These are phyloP conservation scores for Rhizopus stolonifer DNA, from an alignment of 371 early-diverging fungal genomes.

Conservation along the genomic window DNA sequence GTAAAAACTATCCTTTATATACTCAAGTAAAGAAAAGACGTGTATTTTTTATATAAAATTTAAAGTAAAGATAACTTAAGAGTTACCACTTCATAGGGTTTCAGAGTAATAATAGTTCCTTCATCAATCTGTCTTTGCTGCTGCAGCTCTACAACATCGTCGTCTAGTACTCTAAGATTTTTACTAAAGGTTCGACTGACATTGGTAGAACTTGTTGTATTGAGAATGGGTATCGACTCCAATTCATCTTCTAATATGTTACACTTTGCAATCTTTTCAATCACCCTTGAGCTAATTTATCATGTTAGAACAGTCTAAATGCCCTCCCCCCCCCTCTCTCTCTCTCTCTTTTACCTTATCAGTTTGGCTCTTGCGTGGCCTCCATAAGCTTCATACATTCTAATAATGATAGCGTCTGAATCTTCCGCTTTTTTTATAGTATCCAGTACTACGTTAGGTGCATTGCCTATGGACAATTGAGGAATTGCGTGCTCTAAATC, in stretches of 20 bases:
- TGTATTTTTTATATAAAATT: neutral
- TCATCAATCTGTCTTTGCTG: slow-evolving; percentile 30
- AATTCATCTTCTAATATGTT: slow-evolving; percentile 78
- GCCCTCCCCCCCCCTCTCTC: too few species aligned
- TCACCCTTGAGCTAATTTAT: slow-evolving; percentile 32
- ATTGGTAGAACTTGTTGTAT: slow-evolving; percentile 8
- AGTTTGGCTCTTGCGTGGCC: slow-evolving; percentile 70
- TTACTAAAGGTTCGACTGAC: slow-evolving; percentile 37
- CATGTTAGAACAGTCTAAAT: too few species aligned
- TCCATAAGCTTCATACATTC: slow-evolving; percentile 88
- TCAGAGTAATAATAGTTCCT: slow-evolving; percentile 47
- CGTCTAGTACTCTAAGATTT: slow-evolving; percentile 38
- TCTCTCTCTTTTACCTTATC: slow-evolving; percentile 41
- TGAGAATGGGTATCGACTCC: slow-evolving; percentile 25
- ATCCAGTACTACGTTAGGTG: slow-evolving; percentile 81
- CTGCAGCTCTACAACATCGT: slow-evolving; percentile 37
- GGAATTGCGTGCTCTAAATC: slow-evolving; percentile 23
- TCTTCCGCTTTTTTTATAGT: slow-evolving; percentile 85
- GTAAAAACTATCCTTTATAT: too few species aligned
- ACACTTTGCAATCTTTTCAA: slow-evolving; percentile 59
- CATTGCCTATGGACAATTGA: slow-evolving; percentile 59
- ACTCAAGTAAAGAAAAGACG: too few species aligned
- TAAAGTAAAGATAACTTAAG: slow-evolving; percentile 46
- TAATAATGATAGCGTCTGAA: slow-evolving; percentile 63
- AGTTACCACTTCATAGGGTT: slow-evolving; percentile 66